Evolutionary conservation across 1,284 basidiomycete genomes (phyloP).

Genomic region (Dichomitus squalens): DNA sequence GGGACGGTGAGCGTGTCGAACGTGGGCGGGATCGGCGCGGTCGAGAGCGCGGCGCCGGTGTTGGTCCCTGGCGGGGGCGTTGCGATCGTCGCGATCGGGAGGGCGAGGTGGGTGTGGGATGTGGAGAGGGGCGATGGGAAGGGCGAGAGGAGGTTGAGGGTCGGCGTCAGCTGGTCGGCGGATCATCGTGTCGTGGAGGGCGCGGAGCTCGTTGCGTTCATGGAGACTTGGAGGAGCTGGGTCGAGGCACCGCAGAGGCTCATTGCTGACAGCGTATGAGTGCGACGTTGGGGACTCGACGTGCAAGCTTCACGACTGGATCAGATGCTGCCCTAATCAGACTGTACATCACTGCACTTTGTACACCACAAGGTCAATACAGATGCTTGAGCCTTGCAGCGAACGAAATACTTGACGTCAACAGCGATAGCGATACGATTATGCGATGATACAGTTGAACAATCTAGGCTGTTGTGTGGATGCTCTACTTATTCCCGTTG

Average conservation of each 20-base stretch:
- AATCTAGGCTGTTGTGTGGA: not conserved
- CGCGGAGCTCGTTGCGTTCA: conserved; percentile 89
- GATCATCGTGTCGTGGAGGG: conserved; percentile 94
- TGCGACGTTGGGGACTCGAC: conserved; percentile 12
- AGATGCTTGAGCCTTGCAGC: no score
- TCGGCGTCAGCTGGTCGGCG: conserved; percentile 85
- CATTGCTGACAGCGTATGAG: conserved; percentile 63
- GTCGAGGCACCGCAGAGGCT: conserved; percentile 81
- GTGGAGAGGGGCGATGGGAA: conserved; percentile 47
- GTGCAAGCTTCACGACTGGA: not conserved
- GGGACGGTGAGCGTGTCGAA: conserved; percentile 90
- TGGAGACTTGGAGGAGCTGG: conserved; percentile 86
- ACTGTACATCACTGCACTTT: not conserved
- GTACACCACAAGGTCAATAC: no score
- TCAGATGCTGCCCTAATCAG: no score
- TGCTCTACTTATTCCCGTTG: not conserved
- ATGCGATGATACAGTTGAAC: not conserved
- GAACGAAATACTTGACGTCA: no score
- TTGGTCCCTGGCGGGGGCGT: conserved; percentile 88
- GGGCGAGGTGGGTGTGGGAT: conserved; percentile 84
- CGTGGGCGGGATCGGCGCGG: conserved; percentile 79
- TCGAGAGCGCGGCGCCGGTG: conserved; percentile 75
- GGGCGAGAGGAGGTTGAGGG: conserved; percentile 68
- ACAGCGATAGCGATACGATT: not conserved
- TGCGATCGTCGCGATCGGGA: conserved; percentile 88